Percentiles rank a stretch among this genome's conserved stretches.
Conservation (phyloP, 2,329 filamentous ascomycete species). For the Corynespora cassiicola region DNA sequence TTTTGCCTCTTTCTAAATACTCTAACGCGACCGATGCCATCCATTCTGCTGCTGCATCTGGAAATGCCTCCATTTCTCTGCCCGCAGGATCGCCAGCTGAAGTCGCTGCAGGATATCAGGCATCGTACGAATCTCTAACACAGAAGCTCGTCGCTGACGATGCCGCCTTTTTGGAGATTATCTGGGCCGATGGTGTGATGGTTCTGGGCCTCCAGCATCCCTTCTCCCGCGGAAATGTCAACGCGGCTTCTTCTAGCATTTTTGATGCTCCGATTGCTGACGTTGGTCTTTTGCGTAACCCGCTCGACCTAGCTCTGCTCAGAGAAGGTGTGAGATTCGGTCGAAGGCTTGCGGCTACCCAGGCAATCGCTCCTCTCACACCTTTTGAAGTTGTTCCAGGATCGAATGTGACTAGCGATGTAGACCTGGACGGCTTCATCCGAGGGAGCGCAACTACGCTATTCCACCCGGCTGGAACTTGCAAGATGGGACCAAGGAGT, state of each 20-base stretch:
- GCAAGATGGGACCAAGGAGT: slow-evolving; percentile 31
- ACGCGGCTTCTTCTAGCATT: slow-evolving; percentile 21
- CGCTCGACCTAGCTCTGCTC: slow-evolving; percentile 24
- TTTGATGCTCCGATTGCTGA: slow-evolving; percentile 33
- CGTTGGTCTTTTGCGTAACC: slow-evolving; percentile 29
- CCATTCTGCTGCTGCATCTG: slow-evolving; percentile 18
- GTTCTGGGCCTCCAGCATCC: slow-evolving; percentile 28
- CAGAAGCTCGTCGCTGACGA: slow-evolving; percentile 22
- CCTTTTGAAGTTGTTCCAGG: slow-evolving; percentile 28
- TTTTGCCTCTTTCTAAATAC: slow-evolving; percentile 25
- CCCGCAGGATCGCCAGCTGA: slow-evolving; percentile 17
- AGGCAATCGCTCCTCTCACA: slow-evolving; percentile 20
- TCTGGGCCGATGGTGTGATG: slow-evolving; percentile 24
- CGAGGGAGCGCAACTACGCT: slow-evolving; percentile 18
- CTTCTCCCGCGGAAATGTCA: slow-evolving; percentile 30
- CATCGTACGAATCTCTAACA: slow-evolving; percentile 21
- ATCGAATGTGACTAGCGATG: slow-evolving; percentile 23
- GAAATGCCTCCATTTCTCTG: slow-evolving; percentile 21
- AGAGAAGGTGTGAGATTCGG: slow-evolving; percentile 29
- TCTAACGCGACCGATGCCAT: slow-evolving; percentile 21
- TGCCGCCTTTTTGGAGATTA: slow-evolving; percentile 25
- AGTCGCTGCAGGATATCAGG: slow-evolving; percentile 23
- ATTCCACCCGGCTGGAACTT: slow-evolving; percentile 34
- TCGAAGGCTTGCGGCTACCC: slow-evolving; percentile 16
- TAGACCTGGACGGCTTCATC: slow-evolving; percentile 23